Evolutionary conservation across 306 rosid species (phyloP).

Genomic region (Hylodesmum podocarpum): DNA sequence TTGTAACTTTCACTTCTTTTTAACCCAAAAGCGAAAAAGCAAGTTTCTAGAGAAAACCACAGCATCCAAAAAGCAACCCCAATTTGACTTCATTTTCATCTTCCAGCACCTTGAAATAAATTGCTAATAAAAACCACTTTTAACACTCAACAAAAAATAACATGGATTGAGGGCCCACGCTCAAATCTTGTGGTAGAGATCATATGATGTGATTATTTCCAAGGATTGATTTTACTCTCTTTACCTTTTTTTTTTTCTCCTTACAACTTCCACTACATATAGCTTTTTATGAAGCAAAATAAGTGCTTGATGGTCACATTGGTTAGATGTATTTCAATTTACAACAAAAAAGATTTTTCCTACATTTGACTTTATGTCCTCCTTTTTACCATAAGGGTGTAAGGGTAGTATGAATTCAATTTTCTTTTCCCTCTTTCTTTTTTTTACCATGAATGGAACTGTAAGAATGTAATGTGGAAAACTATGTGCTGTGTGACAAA

Average conservation of each 20-base stretch:
- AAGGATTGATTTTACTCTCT: neutral
- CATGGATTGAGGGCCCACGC: constrained; percentile 27
- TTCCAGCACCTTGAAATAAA: constrained; percentile 14
- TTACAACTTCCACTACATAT: constrained; percentile 13
- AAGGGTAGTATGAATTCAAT: neutral
- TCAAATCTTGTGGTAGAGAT: constrained; percentile 15
- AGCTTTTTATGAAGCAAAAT: constrained; percentile 4
- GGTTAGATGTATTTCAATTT: neutral
- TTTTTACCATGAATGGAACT: neutral
- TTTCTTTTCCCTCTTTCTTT: neutral
- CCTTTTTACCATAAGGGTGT: neutral
- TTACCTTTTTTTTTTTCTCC: neutral
- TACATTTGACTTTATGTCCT: neutral
- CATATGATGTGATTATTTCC: constrained; percentile 2
- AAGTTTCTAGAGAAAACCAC: constrained; percentile 44
- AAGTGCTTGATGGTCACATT: neutral
- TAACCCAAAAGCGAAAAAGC: constrained; percentile 34
- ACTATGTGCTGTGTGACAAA: neutral
- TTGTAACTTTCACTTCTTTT: constrained; percentile 34
- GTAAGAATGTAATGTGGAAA: neutral
- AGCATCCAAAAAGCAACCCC: constrained; percentile 53
- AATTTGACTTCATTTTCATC: constrained; percentile 37
- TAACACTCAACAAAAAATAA: constrained; percentile 32
- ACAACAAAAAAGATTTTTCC: neutral
- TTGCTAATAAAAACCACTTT: constrained; percentile 30